These are phyloP conservation scores for Epichloe bromicola DNA, from an alignment of 2,329 filamentous ascomycete species.

Conservation along the genomic window DNA sequence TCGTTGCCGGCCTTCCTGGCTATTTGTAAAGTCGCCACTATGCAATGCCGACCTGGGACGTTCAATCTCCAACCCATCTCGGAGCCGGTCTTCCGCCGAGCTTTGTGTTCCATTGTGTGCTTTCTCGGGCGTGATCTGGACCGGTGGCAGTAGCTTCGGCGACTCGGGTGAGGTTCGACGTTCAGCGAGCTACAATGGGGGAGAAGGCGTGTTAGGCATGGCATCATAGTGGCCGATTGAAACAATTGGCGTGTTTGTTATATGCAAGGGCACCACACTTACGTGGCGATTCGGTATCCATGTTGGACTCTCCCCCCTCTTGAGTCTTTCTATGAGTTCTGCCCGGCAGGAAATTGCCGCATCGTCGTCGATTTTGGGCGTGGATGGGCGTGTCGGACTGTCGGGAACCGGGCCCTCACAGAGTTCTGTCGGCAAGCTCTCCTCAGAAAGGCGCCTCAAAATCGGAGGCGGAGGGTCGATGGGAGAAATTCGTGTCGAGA, in stretches of 20 bases:
- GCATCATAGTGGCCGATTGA: background rate
- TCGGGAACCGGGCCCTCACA: conserved; percentile 44
- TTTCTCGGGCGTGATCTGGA: conserved; percentile 35
- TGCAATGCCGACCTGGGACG: conserved; percentile 68
- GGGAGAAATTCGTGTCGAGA: conserved; percentile 9
- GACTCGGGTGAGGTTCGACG: conserved; percentile 24
- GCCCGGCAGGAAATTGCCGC: conserved; percentile 46
- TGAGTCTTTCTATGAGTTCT: conserved; percentile 73
- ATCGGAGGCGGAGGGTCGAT: conserved; percentile 9
- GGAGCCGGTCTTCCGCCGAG: conserved; percentile 27
- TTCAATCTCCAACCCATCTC: conserved; percentile 54
- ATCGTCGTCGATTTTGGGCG: conserved; percentile 13
- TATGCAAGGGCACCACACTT: conserved; percentile 12
- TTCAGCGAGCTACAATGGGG: conserved; percentile 19
- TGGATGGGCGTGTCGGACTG: conserved; percentile 19
- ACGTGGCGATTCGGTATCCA: conserved; percentile 58
- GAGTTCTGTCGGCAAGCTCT: conserved; percentile 47
- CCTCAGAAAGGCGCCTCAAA: conserved; percentile 35
- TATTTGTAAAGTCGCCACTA: conserved; percentile 50
- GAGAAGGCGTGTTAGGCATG: background rate
- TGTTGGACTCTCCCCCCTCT: conserved; percentile 59
- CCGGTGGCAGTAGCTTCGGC: conserved; percentile 30
- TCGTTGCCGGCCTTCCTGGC: conserved; percentile 12
- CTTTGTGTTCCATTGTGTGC: conserved; percentile 11
- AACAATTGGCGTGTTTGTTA: background rate